Percentiles rank a stretch among this genome's conserved stretches.
Conservation (phyloP, 2,329 filamentous ascomycete species). For the Fusarium sp. region DNA sequence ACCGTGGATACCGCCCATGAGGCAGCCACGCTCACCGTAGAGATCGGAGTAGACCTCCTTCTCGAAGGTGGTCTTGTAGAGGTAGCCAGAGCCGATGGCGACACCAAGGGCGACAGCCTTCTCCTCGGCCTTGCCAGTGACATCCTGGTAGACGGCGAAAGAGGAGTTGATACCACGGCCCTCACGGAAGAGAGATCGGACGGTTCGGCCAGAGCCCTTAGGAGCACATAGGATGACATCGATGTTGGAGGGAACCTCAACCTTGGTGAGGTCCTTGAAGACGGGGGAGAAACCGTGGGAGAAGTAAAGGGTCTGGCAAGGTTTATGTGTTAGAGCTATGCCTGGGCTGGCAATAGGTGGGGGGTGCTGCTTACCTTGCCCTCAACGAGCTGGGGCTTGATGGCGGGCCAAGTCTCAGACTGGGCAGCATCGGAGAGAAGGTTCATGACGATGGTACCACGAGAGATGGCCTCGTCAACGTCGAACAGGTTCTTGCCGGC, state of each 20-base stretch:
- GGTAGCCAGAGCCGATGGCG: constrained; percentile 96
- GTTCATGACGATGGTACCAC: constrained; percentile 98
- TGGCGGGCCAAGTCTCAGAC: constrained; percentile 97
- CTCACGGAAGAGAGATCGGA: constrained; percentile 98
- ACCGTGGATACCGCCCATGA: constrained; percentile 99
- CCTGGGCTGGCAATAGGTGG: not conserved
- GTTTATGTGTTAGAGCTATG: constrained; percentile 39
- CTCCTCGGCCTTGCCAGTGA: constrained; percentile 97
- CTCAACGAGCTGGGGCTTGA: constrained; percentile 98
- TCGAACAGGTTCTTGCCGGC: constrained; percentile 99
- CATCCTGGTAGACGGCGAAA: constrained; percentile 97
- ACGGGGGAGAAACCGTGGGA: constrained; percentile 99
- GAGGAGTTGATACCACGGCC: constrained; percentile 99
- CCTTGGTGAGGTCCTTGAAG: constrained; percentile 99
- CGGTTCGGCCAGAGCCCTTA: constrained; percentile 98
- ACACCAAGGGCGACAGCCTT: constrained; percentile 97
- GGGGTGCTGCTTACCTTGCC: constrained; percentile 81
- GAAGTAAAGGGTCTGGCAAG: constrained; percentile 93
- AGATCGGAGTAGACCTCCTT: constrained; percentile 99
- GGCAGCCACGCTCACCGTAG: constrained; percentile 99
- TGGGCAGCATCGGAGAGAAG: constrained; percentile 97
- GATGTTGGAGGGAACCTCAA: constrained; percentile 94
- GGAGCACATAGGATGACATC: constrained; percentile 99
- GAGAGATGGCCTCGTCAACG: constrained; percentile 93
- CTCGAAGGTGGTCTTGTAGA: constrained; percentile 99